Base-by-base conservation (phyloP, 331 rosid genomes). In the Rosa hybrid region DNA sequence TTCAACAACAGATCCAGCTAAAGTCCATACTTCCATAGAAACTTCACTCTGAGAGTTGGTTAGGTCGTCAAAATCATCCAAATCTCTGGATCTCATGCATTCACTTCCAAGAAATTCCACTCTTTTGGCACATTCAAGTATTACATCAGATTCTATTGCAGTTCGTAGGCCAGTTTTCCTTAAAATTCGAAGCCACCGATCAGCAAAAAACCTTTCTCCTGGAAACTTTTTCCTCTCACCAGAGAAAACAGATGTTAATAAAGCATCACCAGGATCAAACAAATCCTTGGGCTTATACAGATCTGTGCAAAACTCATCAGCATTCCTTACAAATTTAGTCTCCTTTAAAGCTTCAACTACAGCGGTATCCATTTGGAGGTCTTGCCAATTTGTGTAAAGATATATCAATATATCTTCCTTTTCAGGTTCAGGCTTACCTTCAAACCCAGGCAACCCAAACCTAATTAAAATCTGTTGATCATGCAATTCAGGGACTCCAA, bases 61-160 rank as follows among this genome's bases (percentile, higher is more conserved):
- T 60, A 69, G 82, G 82, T 91, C 93, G 53, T 90, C 97, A 88
- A 91, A 93, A 78, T 92, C 96, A 83, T 91, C 97, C 77, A 80
- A 78, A 76, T 89, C 91, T 82, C 85, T 86, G 51, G 93, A 86
- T 82, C 89, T 91, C 86, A 88, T 76, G 84, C 89, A 90, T 84
- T 93, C 99, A 76, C 78, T 81, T 82, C 99, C 99, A 69, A 95
- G 97, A 82, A 88, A 87, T 84, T 95, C 98, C 68, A 95, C 90
- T 88, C 91, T 90, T 87, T 85, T 90, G 89, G 99, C 99, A 87
- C 99, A 95, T 81, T 95, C 98, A 74, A 95, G 90, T 60, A 95
- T 93, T 71, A 95, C 87, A 67, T 91, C 97, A 71, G 89, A 90
- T 80, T 95, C 99, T 53, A 81, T 81, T 71, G 99, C 87, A 82